phyloP scores from a whole-genome alignment of 1,284 basidiomycete genomes.

The Sanguinoderma infundibulare region DNA sequence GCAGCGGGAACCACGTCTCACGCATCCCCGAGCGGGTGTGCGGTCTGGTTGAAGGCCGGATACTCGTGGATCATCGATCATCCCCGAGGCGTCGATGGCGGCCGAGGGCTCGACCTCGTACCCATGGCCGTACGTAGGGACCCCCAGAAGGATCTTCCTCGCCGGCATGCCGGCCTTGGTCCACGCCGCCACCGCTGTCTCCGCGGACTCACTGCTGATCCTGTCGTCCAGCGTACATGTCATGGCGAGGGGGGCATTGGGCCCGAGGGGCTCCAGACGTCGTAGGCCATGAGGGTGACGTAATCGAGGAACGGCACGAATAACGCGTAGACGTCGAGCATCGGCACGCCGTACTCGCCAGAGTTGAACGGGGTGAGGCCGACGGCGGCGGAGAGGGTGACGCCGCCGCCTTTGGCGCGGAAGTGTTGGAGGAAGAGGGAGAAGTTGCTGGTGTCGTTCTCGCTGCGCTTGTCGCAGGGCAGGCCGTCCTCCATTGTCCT shows the following conservation, averaged over 20 bases:
- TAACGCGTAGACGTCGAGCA: background rate
- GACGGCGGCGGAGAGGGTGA: background rate
- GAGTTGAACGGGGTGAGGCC: background rate
- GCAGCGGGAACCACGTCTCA: slow-evolving; percentile 48
- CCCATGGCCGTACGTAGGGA: slow-evolving; percentile 74
- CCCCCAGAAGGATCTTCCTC: slow-evolving; percentile 76
- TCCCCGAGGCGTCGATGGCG: slow-evolving; percentile 39
- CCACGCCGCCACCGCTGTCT: slow-evolving; percentile 75
- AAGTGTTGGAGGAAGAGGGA: background rate
- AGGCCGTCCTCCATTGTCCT: background rate
- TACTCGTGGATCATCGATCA: slow-evolving; percentile 47
- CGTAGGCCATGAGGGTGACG: slow-evolving; percentile 87
- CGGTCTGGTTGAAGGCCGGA: slow-evolving; percentile 41
- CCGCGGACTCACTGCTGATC: slow-evolving; percentile 68
- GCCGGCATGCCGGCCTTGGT: slow-evolving; percentile 73
- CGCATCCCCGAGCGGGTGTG: slow-evolving; percentile 47
- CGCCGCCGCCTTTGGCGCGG: background rate
- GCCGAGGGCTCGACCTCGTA: slow-evolving; percentile 43
- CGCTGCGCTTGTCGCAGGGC: background rate
- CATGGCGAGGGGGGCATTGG: slow-evolving; percentile 83
- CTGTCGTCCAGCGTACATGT: slow-evolving; percentile 58
- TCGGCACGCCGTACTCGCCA: background rate
- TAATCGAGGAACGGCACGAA: slow-evolving; percentile 77
- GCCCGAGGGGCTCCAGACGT: slow-evolving; percentile 72
- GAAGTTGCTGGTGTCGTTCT: background rate